phyloP scores from a whole-genome alignment of 2,329 filamentous ascomycete genomes.

The Cladosporium oxysporum region DNA sequence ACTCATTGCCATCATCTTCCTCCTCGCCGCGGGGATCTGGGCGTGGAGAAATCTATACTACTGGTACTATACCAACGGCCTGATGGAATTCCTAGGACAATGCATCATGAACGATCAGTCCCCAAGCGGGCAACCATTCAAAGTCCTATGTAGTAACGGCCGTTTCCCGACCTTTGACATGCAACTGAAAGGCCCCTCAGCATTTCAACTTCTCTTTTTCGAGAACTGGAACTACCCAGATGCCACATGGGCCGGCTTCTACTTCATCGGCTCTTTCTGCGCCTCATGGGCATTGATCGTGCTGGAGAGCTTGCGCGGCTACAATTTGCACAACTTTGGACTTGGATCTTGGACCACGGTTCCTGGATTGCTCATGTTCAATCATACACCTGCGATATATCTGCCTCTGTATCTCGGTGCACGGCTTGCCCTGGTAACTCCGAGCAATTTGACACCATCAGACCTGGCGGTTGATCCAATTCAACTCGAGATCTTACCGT shows the following conservation, averaged over 20 bases:
- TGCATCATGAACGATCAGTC: background rate
- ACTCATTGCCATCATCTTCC: background rate
- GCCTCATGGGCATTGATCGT: background rate
- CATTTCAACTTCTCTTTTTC: background rate
- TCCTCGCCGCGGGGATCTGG: background rate
- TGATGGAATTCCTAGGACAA: background rate
- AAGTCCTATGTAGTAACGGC: background rate
- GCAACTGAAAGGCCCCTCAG: background rate
- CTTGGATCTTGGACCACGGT: background rate
- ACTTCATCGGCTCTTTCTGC: background rate
- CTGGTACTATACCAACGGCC: background rate
- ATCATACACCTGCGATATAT: background rate
- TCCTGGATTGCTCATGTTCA: background rate
- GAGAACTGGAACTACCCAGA: background rate
- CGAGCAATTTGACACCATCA: background rate
- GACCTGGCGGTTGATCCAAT: background rate
- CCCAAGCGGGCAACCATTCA: background rate
- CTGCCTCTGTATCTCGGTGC: background rate
- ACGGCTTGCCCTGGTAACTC: background rate
- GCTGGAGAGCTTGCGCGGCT: background rate
- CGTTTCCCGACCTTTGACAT: background rate
- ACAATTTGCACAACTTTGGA: background rate
- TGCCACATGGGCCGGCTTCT: background rate
- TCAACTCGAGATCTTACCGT: background rate
- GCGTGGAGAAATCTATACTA: constrained; percentile 3